These are phyloP conservation scores for Nissolia schottii DNA, from an alignment of 306 rosid species.

Conservation along the genomic window DNA sequence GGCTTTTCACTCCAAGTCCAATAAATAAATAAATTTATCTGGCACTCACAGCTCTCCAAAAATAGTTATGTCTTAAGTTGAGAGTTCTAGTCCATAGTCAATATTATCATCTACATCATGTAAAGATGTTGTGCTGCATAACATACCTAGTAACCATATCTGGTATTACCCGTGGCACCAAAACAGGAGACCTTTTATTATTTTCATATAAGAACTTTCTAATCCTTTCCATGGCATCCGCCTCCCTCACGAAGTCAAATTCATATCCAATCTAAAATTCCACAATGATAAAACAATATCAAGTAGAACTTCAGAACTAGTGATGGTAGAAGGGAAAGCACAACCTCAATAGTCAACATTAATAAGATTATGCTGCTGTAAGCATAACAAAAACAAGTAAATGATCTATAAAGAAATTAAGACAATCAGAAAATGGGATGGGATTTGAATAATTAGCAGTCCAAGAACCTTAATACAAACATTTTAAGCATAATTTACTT, in stretches of 20 bases:
- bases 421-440: background rate
- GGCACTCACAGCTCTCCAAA: background rate
- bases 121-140: background rate
- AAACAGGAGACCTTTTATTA: slow-evolving; percentile 70
- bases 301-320: slow-evolving; percentile 26
- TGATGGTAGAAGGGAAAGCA: slow-evolving; percentile 22
- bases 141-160: slow-evolving; percentile 72
- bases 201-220: slow-evolving; percentile 57
- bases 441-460: too few relatives aligned
- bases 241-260: slow-evolving; percentile 92
- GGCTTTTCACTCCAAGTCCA: background rate
- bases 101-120: slow-evolving; percentile 23
- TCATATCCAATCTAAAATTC: slow-evolving; percentile 83
- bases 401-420: background rate
- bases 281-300: slow-evolving; percentile 26
- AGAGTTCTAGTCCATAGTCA: slow-evolving; percentile 3
- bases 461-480: too few relatives aligned
- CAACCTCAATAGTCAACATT: background rate
- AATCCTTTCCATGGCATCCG: slow-evolving; percentile 70
- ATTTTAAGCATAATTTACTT: background rate
- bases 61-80: background rate
- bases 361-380: background rate
- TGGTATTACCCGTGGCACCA: slow-evolving; percentile 69
- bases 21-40: background rate
- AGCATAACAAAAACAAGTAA: background rate